A percentile compares a stretch with the other conserved stretches of the same genome.
Conservation (phyloP, 2,329 filamentous ascomycete species). For the Pseudogymnoascus sp. region DNA sequence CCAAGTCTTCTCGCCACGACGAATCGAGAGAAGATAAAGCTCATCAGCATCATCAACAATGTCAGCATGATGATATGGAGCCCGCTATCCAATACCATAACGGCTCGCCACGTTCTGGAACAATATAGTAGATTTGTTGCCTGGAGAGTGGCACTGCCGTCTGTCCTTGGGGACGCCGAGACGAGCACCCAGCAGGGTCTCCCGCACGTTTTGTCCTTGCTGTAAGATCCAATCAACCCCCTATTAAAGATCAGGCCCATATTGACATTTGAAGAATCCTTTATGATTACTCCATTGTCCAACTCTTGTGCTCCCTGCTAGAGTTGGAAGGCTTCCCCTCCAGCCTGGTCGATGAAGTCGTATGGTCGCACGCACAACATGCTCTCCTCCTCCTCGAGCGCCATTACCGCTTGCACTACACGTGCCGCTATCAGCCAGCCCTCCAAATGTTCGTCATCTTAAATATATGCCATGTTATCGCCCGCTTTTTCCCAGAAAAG, state of each 20-base stretch:
- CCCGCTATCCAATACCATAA: slow-evolving; percentile 13
- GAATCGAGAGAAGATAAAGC: slow-evolving; percentile 25
- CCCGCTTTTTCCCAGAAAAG: slow-evolving; percentile 23
- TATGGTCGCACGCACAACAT: slow-evolving; percentile 26
- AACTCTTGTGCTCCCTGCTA: slow-evolving; percentile 26
- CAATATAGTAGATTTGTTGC: slow-evolving; percentile 22
- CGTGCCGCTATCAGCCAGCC: slow-evolving; percentile 26
- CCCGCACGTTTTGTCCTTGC: slow-evolving; percentile 27
- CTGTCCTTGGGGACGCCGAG: slow-evolving; percentile 18
- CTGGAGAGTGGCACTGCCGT: slow-evolving; percentile 25
- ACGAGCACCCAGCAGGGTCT: slow-evolving; percentile 18
- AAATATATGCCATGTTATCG: slow-evolving; percentile 25
- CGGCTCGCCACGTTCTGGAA: slow-evolving; percentile 19
- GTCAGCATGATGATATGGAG: slow-evolving; percentile 22
- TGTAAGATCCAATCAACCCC: slow-evolving; percentile 23
- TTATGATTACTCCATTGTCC: slow-evolving; percentile 23
- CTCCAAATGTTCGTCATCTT: slow-evolving; percentile 28
- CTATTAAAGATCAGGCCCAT: background rate
- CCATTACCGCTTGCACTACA: slow-evolving; percentile 23
- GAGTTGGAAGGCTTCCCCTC: slow-evolving; percentile 21
- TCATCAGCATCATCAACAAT: slow-evolving; percentile 23
- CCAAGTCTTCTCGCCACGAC: slow-evolving; percentile 23
- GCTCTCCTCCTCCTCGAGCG: slow-evolving; percentile 26
- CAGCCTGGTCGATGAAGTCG: slow-evolving; percentile 19
- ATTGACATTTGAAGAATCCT: slow-evolving; percentile 24